Percentiles rank a stretch among this genome's conserved stretches.
Conservation (phyloP, 768 basidiomycete genomes). For the Dictyophora rubrovolvata region DNA sequence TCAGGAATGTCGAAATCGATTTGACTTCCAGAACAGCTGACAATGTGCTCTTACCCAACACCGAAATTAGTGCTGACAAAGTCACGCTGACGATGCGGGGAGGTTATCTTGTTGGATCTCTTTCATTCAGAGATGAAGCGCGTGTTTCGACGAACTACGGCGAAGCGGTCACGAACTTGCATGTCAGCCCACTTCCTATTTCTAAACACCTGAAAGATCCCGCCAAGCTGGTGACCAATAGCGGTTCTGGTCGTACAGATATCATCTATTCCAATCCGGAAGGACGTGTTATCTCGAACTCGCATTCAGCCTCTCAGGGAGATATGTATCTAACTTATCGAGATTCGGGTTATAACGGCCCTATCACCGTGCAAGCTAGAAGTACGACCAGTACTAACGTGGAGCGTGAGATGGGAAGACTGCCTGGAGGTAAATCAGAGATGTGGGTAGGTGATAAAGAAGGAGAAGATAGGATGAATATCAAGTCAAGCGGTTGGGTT, state of each 20-base stretch:
- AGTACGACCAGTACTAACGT: slow-evolving; percentile 22
- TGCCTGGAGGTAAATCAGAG: slow-evolving; percentile 8
- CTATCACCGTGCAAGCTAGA: slow-evolving; percentile 32
- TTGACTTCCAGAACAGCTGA: slow-evolving; percentile 26
- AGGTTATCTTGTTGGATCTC: slow-evolving; percentile 48
- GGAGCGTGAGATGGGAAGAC: slow-evolving; percentile 12
- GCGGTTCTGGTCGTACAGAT: not conserved
- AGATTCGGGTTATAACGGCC: slow-evolving; percentile 40
- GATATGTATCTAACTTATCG: slow-evolving; percentile 49
- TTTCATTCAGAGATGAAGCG: not conserved
- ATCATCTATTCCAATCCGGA: not conserved
- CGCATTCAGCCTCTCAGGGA: slow-evolving; percentile 16
- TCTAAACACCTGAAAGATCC: not conserved
- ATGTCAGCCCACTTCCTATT: not conserved
- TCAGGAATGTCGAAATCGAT: slow-evolving; percentile 37
- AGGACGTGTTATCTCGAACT: not conserved
- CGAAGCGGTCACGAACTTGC: not conserved
- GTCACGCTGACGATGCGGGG: slow-evolving; percentile 36
- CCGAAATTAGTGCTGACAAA: slow-evolving; percentile 29
- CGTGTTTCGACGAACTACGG: slow-evolving; percentile 1
- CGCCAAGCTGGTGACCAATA: not conserved
- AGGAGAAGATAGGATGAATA: slow-evolving; percentile 20
- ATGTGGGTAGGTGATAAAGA: slow-evolving; percentile 23
- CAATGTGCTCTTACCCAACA: slow-evolving; percentile 39
- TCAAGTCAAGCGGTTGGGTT: slow-evolving; percentile 19